These are phyloP conservation scores for Astragalus membranaceus DNA, from an alignment of 306 rosid genomes.

Conservation along the genomic window DNA sequence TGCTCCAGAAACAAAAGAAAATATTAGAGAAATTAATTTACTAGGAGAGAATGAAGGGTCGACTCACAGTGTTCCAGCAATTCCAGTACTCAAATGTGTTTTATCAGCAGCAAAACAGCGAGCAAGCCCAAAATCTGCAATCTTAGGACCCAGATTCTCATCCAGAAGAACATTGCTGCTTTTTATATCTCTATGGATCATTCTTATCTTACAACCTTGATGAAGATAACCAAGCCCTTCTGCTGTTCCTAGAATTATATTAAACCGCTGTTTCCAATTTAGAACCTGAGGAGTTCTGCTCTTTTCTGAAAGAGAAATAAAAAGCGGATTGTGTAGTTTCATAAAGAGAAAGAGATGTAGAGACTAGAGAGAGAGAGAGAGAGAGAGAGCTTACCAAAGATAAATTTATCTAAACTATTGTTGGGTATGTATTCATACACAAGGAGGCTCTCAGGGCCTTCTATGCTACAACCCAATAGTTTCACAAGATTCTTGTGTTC, in stretches of 20 bases:
- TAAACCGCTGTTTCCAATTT: conserved; percentile 61
- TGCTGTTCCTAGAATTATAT: conserved; percentile 67
- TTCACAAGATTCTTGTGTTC: too few relatives aligned
- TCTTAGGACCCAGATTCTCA: conserved; percentile 63
- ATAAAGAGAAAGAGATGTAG: too few relatives aligned
- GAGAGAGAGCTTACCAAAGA: too few relatives aligned
- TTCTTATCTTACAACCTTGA: conserved; percentile 53
- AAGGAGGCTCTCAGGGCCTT: too few relatives aligned
- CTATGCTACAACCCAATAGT: too few relatives aligned
- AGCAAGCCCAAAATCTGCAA: conserved; percentile 87
- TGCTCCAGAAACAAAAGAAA: conserved; percentile 14
- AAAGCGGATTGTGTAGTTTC: too few relatives aligned
- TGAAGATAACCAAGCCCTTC: conserved; percentile 91
- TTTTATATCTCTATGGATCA: conserved; percentile 87
- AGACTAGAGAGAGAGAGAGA: too few relatives aligned
- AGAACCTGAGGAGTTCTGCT: conserved; percentile 51
- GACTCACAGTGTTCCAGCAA: conserved; percentile 96
- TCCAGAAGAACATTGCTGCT: conserved; percentile 87
- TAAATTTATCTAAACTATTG: too few relatives aligned
- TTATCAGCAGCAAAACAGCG: conserved; percentile 69
- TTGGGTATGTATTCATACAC: too few relatives aligned
- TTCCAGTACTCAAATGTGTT: conserved; percentile 80
- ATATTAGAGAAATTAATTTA: too few relatives aligned
- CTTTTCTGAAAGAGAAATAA: conserved; percentile 39
- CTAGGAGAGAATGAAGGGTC: conserved; percentile 29